Evolutionary conservation across 2,329 filamentous ascomycete species (phyloP).

Genomic region (Arthrobotrys musiformis): DNA sequence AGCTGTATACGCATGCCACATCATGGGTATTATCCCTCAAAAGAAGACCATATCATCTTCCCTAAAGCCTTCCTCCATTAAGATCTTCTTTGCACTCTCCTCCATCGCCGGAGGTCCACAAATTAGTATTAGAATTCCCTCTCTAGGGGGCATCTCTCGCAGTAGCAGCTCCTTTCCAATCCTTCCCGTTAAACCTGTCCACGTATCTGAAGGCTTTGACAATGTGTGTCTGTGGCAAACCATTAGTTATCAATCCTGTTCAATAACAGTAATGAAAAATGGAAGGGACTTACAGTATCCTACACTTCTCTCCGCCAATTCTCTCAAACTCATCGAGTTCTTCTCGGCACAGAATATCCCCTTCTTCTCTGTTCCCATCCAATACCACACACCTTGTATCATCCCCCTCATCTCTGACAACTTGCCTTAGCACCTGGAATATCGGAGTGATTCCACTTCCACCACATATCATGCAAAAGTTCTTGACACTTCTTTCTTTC

Average conservation of each 20-base stretch:
- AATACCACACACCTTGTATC: constrained; percentile 76
- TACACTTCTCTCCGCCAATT: constrained; percentile 70
- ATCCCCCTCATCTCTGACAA: constrained; percentile 74
- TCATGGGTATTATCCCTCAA: constrained; percentile 63
- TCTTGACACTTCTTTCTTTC: constrained; percentile 69
- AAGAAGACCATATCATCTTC: constrained; percentile 82
- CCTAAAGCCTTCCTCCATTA: constrained; percentile 74
- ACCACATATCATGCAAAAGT: constrained; percentile 86
- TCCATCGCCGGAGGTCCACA: constrained; percentile 84
- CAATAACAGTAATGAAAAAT: constrained; percentile 60
- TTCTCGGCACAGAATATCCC: constrained; percentile 82
- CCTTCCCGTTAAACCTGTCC: constrained; percentile 75
- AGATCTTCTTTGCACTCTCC: constrained; percentile 70
- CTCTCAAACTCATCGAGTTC: constrained; percentile 75
- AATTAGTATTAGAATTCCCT: constrained; percentile 73
- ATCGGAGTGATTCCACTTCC: constrained; percentile 94
- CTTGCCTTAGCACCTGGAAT: constrained; percentile 80
- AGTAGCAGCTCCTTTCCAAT: constrained; percentile 73
- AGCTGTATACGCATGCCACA: too few species aligned
- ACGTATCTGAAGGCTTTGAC: constrained; percentile 69
- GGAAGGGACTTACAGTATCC: constrained; percentile 63
- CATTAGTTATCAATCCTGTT: not conserved
- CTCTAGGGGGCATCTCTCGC: constrained; percentile 67
- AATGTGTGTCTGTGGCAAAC: constrained; percentile 66
- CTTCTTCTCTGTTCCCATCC: constrained; percentile 78